Percentiles rank a stretch among this genome's conserved stretches.
Conservation (phyloP, 2,329 filamentous ascomycete species). For the Neospermospora avenae region DNA sequence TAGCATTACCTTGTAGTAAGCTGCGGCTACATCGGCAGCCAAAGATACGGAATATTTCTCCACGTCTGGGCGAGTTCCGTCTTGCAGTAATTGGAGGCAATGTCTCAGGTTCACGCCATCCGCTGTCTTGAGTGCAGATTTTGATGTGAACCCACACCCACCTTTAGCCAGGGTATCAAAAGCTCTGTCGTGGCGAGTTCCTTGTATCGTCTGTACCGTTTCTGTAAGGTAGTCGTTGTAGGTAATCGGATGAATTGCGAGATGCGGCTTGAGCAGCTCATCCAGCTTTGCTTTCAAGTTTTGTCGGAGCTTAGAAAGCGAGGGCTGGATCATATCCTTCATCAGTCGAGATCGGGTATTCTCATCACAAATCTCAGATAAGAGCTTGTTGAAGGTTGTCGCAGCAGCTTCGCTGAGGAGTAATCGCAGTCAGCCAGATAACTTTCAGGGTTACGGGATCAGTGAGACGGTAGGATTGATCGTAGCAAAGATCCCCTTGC, state of each 20-base stretch:
- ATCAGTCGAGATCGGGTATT: slow-evolving; percentile 10
- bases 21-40: slow-evolving; percentile 10
- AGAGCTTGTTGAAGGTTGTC: slow-evolving; percentile 3
- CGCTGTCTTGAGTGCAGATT: background rate
- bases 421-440: too few relatives aligned
- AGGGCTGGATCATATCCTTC: slow-evolving; percentile 5
- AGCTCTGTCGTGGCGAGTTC: background rate
- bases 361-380: slow-evolving; percentile 4
- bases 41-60: slow-evolving; percentile 10
- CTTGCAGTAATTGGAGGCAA: background rate
- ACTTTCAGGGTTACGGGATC: too few relatives aligned
- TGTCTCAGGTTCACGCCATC: background rate
- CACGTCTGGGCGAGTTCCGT: slow-evolving; percentile 7
- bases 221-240: slow-evolving; percentile 12
- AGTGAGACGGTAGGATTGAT: too few relatives aligned
- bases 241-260: slow-evolving; percentile 12
- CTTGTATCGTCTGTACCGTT: slow-evolving; percentile 8
- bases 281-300: slow-evolving; percentile 5
- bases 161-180: background rate
- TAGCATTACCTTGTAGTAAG: slow-evolving; percentile 8
- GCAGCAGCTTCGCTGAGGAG: background rate
- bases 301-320: slow-evolving; percentile 3
- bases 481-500: too few relatives aligned
- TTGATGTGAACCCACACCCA: background rate
- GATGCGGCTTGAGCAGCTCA: slow-evolving; percentile 7